Conservation (phyloP, 257 asterid genomes). For the Cynanchum wilfordii region DNA sequence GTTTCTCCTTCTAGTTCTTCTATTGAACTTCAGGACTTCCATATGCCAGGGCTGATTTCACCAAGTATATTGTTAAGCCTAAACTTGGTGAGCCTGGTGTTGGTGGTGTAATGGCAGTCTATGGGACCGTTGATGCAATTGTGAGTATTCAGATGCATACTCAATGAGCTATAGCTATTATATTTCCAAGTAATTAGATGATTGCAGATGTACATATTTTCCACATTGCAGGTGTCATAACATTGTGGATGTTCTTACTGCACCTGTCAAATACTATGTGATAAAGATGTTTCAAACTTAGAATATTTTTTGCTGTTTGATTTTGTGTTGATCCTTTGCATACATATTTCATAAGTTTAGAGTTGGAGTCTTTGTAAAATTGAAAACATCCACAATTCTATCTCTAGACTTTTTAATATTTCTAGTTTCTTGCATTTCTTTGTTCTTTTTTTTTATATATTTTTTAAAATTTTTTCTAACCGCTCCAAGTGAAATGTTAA, state of each 20-base stretch:
- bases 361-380: background rate
- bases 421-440: background rate
- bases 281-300: background rate
- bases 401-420: background rate
- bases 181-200: background rate
- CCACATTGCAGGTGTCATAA: background rate
- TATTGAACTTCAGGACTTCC: background rate
- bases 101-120: slow-evolving; percentile 94
- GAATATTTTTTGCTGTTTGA: background rate
- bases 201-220: background rate
- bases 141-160: slow-evolving; percentile 44
- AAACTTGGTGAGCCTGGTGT: slow-evolving; percentile 88
- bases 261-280: background rate
- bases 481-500: background rate
- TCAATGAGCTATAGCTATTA: background rate
- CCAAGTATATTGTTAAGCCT: slow-evolving; percentile 83
- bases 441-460: too few relatives aligned
- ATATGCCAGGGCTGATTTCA: slow-evolving; percentile 75
- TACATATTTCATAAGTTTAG: background rate
- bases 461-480: background rate
- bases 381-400: background rate
- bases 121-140: slow-evolving; percentile 81
- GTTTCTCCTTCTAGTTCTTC: slow-evolving; percentile 8
- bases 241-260: background rate
- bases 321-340: background rate